phyloP scores from a whole-genome alignment of 1,139 yeast species.

The Maudiozyma humilis region DNA sequence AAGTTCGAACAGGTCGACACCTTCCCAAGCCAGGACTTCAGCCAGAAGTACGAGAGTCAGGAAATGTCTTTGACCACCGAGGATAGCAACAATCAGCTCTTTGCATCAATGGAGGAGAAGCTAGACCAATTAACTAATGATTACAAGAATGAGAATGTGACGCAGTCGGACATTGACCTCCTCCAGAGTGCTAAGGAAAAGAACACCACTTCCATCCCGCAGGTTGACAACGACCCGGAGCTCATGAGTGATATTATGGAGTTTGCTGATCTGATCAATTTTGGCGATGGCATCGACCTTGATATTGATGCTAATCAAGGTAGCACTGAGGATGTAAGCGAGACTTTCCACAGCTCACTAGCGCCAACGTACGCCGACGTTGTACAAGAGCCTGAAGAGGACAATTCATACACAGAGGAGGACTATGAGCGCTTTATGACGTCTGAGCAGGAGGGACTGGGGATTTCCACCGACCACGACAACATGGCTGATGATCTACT shows the following conservation, averaged over 20 bases:
- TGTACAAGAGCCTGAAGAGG: neutral
- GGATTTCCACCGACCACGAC: neutral
- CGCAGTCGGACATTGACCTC: neutral
- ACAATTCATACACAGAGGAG: neutral
- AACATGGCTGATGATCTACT: neutral
- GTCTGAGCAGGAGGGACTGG: slow-evolving; percentile 1
- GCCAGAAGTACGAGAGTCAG: neutral
- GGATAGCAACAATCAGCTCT: slow-evolving; percentile 8
- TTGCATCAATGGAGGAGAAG: slow-evolving; percentile 24
- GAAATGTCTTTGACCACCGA: neutral
- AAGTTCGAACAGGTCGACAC: slow-evolving; percentile 22
- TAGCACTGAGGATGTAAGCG: neutral
- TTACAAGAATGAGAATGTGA: slow-evolving; percentile 13
- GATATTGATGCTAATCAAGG: slow-evolving; percentile 21
- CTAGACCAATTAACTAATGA: slow-evolving; percentile 20
- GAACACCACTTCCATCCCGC: neutral
- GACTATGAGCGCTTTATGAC: neutral
- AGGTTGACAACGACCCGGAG: slow-evolving; percentile 28
- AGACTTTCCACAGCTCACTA: slow-evolving; percentile 15
- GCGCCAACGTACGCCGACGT: neutral
- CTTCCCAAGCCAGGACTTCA: slow-evolving; percentile 4
- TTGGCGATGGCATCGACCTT: slow-evolving; percentile 40
- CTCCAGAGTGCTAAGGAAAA: neutral
- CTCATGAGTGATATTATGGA: slow-evolving; percentile 40
- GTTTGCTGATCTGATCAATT: slow-evolving; percentile 57